Base-by-base conservation (phyloP, 2,329 filamentous ascomycete species). In the Huntiella savannae region DNA sequence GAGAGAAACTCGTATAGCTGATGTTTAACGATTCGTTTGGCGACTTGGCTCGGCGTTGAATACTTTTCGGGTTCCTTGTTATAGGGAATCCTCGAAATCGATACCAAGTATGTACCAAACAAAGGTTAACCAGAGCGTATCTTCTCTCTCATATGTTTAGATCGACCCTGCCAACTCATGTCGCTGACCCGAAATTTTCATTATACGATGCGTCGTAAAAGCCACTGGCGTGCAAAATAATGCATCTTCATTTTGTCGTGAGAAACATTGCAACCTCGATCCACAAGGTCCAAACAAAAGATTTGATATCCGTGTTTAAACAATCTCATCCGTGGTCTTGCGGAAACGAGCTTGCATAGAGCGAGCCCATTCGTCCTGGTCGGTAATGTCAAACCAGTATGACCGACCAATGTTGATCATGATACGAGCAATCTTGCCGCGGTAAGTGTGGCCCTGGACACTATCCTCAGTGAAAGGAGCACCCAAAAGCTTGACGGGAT, bases 331-430 rank as follows among this genome's bases (percentile, higher is more conserved):
- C 13, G 49, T 38, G 33, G 44, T 45, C 37, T 51, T 52, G 28
- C 51, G 49, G 46, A 52, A 51, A 33, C 51, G 45, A 22, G 50
- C 49, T 33, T 51, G 50, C 49, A 52, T 47, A 3, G 43, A 46
- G 40, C 71, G 68, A 55, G 78, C 71, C 82, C 82, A 91, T 50
- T 77, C 75, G 42, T 77, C 71, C 52, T 75, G 68, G 49, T 73
- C 73, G 48, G 74, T 63, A 46, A 74, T 74, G 50, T 81, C 82
- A 12, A 93, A 66, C 86, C 87, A 95, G 64, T 92, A 95, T 48
- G 69, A 70, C 53, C 73, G 73, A 35, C 81, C 81, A 17, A 84
- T 67, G 7, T 70, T 70, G 22, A 93, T 69, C 82, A 95, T 82
- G 32, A 72, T 57, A 44, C 87, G 71, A n/a, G 86, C 87, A 8